A percentile compares a stretch with the other conserved stretches of the same genome.
These are phyloP conservation scores for Ormosia emarginata DNA, from an alignment of 306 rosid genomes.

Conservation along the genomic window DNA sequence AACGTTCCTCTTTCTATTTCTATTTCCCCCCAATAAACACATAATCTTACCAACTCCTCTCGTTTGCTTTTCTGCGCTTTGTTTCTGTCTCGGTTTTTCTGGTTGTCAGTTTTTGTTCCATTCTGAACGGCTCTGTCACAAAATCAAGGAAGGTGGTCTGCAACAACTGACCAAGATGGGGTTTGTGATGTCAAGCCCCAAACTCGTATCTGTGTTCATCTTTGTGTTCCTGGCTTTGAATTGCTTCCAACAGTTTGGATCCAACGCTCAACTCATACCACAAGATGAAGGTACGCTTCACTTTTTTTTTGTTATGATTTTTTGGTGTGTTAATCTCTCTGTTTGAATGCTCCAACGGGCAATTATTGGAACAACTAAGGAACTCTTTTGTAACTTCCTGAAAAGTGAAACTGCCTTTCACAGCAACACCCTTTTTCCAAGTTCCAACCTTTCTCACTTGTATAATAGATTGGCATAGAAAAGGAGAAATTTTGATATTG, in stretches of 20 bases:
- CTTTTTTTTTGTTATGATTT: neutral
- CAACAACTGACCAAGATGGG: constrained; percentile 21
- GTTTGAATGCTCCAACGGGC: neutral
- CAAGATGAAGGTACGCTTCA: constrained; percentile 60
- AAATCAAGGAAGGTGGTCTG: neutral
- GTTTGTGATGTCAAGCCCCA: constrained; percentile 27
- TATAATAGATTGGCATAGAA: neutral
- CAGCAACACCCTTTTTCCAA: neutral
- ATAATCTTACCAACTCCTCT: neutral
- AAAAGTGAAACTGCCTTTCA: neutral
- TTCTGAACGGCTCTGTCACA: neutral
- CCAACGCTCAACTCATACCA: constrained; percentile 62
- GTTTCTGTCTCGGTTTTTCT: neutral
- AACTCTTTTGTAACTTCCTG: constrained; percentile 14
- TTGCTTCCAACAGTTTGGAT: constrained; percentile 40
- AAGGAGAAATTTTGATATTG: neutral
- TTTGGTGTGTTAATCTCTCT: neutral
- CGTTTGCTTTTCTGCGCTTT: neutral
- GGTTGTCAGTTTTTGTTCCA: neutral
- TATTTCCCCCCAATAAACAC: constrained; percentile 22
- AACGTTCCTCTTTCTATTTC: neutral
- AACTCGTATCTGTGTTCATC: constrained; percentile 22
- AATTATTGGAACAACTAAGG: neutral
- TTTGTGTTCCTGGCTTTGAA: constrained; percentile 28
- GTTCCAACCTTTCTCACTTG: neutral